Evolutionary conservation across 148 eudicot genomes (phyloP).

Genomic region (Bassia scoparia): DNA sequence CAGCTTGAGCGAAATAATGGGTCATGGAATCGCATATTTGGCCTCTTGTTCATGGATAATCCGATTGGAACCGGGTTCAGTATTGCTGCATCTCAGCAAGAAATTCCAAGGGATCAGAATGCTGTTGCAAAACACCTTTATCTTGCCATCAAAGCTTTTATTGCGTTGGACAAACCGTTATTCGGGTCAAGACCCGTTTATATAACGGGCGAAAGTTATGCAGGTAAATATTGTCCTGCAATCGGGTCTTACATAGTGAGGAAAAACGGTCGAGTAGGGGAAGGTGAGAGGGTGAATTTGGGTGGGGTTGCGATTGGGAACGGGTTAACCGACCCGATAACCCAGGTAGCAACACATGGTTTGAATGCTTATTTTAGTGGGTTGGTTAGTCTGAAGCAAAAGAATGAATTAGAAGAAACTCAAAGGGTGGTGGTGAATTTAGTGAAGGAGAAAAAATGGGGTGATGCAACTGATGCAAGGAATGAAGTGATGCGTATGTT

Average conservation of each 20-base stretch:
- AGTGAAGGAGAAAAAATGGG: constrained; percentile 40
- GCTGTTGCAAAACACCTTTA: constrained; percentile 66
- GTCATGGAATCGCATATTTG: constrained; percentile 65
- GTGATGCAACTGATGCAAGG: constrained; percentile 54
- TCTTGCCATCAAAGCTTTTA: constrained; percentile 47
- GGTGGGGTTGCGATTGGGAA: constrained; percentile 79
- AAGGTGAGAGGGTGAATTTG: constrained; percentile 43
- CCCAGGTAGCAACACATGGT: constrained; percentile 71
- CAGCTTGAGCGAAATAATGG: constrained; percentile 43
- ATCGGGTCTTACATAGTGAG: constrained; percentile 62
- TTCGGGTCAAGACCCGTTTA: constrained; percentile 60
- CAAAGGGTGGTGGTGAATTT: constrained; percentile 41
- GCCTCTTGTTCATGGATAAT: constrained; percentile 67
- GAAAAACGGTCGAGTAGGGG: constrained; percentile 35
- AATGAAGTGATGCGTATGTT: constrained; percentile 30
- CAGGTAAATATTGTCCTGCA: constrained; percentile 73
- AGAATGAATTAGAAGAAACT: constrained; percentile 35
- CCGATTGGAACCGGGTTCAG: constrained; percentile 90
- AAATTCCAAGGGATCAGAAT: constrained; percentile 64
- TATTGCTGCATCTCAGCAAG: constrained; percentile 45
- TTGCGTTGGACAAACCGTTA: constrained; percentile 28
- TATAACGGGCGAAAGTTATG: constrained; percentile 89
- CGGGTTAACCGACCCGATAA: constrained; percentile 68
- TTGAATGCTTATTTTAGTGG: constrained; percentile 54
- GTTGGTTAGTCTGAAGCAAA: constrained; percentile 59